Base-by-base conservation (phyloP, 805 yeast species). In the Isabelozyma heimii region DNA sequence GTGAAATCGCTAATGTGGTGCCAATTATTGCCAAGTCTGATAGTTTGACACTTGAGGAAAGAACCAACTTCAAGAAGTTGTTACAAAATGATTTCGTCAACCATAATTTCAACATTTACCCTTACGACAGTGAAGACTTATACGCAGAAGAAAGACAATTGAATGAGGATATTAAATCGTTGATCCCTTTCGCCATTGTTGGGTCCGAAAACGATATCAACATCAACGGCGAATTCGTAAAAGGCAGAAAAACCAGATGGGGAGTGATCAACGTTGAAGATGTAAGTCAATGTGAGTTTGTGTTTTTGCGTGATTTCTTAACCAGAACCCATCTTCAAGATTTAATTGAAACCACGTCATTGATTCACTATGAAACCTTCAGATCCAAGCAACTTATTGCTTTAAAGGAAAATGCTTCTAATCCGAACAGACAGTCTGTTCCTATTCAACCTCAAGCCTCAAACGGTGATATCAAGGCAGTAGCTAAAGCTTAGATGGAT, bases 11-110 rank as follows among this genome's bases (percentile, higher is more conserved):
- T 52, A 92, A 92, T 65, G 97, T 92, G 45, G 88, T 94, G 47
- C 99, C 99, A 42, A 85, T 92, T 42, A 94, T 92, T 69, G 97
- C 97, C 52, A 92, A 94, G 73, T 79, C 95, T 27, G 99, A 92
- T 71, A 79, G 95, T 20, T 77, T 92, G 64, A 94, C 98, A 16
- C 68, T 88, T 49, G 87, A 84, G 45, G 99, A 92, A 75, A 84
- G 97, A 65, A 75, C 83, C 42, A 76, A 78, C 40, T 89, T 90
- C 67, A 91, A 95, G 74, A 83, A 82, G 55, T 72, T 80, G 43
- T 76, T 87, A 58, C 96, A 89, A 69, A 77, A 75, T 45, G 97
- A 92, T 66, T 87, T 92, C 59, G 75, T 76, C 52, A 78, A 78
- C 61, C 82, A 89, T 72, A 77, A 83, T 52, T 81, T 92, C 64